Conservation (phyloP, 2,329 filamentous ascomycete species). For the Apiospora aurea region DNA sequence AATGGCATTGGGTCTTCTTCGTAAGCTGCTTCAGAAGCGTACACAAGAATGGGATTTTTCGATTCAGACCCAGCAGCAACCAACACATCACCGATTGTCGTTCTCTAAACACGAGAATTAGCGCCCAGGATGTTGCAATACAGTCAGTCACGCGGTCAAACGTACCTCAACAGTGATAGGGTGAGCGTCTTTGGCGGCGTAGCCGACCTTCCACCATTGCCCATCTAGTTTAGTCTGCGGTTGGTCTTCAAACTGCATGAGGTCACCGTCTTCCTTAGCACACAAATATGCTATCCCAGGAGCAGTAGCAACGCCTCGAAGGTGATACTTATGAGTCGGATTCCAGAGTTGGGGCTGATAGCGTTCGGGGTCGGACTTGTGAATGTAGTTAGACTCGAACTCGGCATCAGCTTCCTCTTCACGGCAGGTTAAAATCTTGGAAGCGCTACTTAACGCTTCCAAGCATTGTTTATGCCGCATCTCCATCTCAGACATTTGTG, state of each 20-base stretch:
- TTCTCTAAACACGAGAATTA: slow-evolving; percentile 48
- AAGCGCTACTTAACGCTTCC: slow-evolving; percentile 33
- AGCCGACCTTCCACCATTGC: slow-evolving; percentile 65
- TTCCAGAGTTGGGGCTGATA: slow-evolving; percentile 47
- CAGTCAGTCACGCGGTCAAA: background rate
- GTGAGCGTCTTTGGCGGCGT: slow-evolving; percentile 45
- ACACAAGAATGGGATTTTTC: slow-evolving; percentile 57
- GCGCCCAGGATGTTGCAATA: background rate
- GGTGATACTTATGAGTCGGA: slow-evolving; percentile 51
- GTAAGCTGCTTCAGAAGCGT: slow-evolving; percentile 60
- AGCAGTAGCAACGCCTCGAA: slow-evolving; percentile 59
- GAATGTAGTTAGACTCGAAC: slow-evolving; percentile 34
- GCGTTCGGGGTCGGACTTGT: slow-evolving; percentile 33
- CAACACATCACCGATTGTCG: slow-evolving; percentile 53
- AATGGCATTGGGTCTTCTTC: slow-evolving; percentile 44
- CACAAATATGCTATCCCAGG: slow-evolving; percentile 59
- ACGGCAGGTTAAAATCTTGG: slow-evolving; percentile 41
- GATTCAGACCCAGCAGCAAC: slow-evolving; percentile 55
- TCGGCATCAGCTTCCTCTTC: slow-evolving; percentile 41
- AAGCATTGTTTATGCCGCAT: slow-evolving; percentile 31
- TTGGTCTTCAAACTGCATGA: slow-evolving; percentile 50
- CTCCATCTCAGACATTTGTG: slow-evolving; percentile 38
- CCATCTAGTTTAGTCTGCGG: slow-evolving; percentile 42
- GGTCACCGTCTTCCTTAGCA: slow-evolving; percentile 48
- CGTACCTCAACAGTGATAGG: slow-evolving; percentile 59